Evolutionary conservation across 495 filamentous ascomycete species (phyloP).

Genomic region (Pseudoneurospora amorphoporcata): DNA sequence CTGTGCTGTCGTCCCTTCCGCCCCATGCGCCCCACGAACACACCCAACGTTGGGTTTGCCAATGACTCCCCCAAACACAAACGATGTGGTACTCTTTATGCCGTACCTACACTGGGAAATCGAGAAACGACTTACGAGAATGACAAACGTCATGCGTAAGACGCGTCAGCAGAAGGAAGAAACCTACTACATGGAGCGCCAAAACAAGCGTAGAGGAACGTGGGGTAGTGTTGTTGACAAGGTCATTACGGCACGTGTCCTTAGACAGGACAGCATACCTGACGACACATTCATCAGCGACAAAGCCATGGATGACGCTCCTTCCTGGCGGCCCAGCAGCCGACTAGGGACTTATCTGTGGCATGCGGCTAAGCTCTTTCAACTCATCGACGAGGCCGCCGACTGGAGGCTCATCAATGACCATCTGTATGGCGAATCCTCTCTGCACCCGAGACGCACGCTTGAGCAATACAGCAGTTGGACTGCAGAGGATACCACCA

Average conservation of each 20-base stretch:
- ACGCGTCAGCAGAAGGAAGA: conserved; percentile 10
- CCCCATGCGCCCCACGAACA: conserved; percentile 1
- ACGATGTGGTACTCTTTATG: conserved; percentile 5
- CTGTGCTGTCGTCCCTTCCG: conserved; percentile 14
- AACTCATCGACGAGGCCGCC: conserved; percentile 19
- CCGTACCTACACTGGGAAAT: conserved; percentile 20
- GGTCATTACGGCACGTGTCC: conserved; percentile 1
- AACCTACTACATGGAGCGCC: conserved; percentile 10
- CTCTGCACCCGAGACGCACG: conserved; percentile 10
- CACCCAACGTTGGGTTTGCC: neutral
- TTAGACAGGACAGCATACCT: neutral
- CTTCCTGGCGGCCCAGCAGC: conserved; percentile 14
- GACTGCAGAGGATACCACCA: conserved; percentile 12
- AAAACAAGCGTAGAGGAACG: conserved; percentile 13
- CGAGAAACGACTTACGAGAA: conserved; percentile 16
- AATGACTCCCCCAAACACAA: neutral
- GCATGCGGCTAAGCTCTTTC: conserved; percentile 16
- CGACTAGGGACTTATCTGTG: conserved; percentile 15
- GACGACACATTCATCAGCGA: neutral
- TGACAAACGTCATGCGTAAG: conserved; percentile 17
- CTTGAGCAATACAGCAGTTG: conserved; percentile 16
- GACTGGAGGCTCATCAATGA: conserved; percentile 17
- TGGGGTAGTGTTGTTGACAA: conserved; percentile 16
- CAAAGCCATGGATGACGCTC: conserved; percentile 1
- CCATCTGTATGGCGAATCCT: conserved; percentile 13